These are phyloP conservation scores for Phaeolepiota aurea DNA, from an alignment of 768 basidiomycete species.

Conservation along the genomic window DNA sequence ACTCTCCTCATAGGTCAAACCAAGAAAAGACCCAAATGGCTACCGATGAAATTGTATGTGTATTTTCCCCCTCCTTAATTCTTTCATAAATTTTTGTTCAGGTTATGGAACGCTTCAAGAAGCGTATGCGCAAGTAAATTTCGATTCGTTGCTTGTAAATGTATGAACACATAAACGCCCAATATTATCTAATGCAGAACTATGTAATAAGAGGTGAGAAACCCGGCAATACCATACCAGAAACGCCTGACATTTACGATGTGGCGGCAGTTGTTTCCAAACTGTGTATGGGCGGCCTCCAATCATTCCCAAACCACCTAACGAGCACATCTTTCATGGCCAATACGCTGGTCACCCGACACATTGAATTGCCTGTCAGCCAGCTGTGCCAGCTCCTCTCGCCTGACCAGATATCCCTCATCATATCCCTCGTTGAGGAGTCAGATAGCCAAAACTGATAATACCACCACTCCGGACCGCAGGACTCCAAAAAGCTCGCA, in stretches of 20 bases:
- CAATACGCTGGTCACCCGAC: not conserved
- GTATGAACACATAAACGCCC: no score
- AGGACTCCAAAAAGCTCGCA: not conserved
- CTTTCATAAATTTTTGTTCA: conserved; percentile 15
- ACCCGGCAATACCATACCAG: no score
- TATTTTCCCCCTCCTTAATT: not conserved
- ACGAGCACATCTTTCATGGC: not conserved
- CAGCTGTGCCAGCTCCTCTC: conserved; percentile 2
- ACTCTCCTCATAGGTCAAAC: conserved; percentile 35
- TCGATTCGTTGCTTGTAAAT: no score
- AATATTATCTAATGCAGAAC: no score
- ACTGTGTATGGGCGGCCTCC: not conserved
- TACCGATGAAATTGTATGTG: conserved; percentile 80
- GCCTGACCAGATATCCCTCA: not conserved
- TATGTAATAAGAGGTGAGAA: no score
- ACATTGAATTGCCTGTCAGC: not conserved
- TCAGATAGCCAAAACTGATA: conserved; percentile 1
- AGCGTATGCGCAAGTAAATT: conserved; percentile 73
- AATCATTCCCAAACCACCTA: not conserved
- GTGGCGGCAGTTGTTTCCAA: no score
- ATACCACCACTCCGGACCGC: not conserved
- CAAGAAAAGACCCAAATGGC: conserved; percentile 69
- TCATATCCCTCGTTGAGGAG: not conserved
- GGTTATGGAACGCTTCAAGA: conserved; percentile 98
- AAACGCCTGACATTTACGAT: no score